Evolutionary conservation across 768 basidiomycete species (phyloP), one percentile per base, ranked within the genome.

Genomic region (Porpolomopsis calyptriformis): DNA sequence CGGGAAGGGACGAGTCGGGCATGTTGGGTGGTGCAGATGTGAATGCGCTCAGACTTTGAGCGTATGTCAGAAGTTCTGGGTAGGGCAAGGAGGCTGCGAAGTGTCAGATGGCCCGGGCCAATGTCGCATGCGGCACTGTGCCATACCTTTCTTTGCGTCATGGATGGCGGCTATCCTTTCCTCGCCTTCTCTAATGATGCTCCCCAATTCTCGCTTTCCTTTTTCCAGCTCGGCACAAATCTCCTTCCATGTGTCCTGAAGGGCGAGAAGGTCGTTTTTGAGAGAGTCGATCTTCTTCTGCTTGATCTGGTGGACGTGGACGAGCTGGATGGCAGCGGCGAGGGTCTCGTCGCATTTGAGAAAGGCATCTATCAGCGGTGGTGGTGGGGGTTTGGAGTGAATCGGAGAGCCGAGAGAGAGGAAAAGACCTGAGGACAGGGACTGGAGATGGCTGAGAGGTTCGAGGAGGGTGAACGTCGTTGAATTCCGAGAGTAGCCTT

Each of bases 1-100:
- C 82, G 1, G 82, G 79, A 4, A 77, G 64, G 20, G 69, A 69
- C 39, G 79, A 72, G 55, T 86, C 85, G 18, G 85, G 85, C 78
- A 88, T 83, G 56, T 86, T 87, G 8, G 88, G 88, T 6, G 88
- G 88, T 8, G 87, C 88, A 26, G 88, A 88, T 4, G 88, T 88
- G 63, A 89, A 91, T 11, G 84, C 77, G 51, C 85, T 84, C 45
- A 91, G 71, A 51, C 82, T 85, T 56, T 88, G 85, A 2, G 88
- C 88, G 60, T 91, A 90, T 1, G 82, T 77, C 50, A 91, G 71
- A 9, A 91, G 69, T 55, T 88, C 85, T 3, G 85, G 82, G 57
- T 88, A 88, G 3, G 85, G 83, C 48, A 90, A 80, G 9, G 87
- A 71, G 6, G 78, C 87, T 91, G 47, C 14, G 24, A 39, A 16